These are phyloP conservation scores for Solanum gandarillasii DNA, from an alignment of 257 asterid genomes.

Conservation along the genomic window DNA sequence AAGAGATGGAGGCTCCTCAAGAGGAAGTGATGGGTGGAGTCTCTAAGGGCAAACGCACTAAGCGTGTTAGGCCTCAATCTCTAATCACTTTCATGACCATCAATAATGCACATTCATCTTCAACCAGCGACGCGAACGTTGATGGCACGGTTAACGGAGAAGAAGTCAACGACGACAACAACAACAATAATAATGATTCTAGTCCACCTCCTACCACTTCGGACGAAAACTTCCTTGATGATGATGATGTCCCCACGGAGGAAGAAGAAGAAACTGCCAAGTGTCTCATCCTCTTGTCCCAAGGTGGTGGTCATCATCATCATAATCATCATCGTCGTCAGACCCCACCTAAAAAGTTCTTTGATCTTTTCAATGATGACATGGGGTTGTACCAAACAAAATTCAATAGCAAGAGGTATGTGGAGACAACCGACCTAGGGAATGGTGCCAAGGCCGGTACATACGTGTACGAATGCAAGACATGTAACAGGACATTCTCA, in stretches of 20 bases:
- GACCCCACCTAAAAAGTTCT: not conserved
- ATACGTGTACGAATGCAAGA: constrained; percentile 64
- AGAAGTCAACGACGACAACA: not conserved
- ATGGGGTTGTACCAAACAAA: constrained; percentile 1
- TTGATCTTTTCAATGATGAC: not conserved
- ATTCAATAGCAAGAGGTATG: constrained; percentile 29
- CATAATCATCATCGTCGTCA: not conserved
- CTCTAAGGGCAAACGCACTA: constrained; percentile 29
- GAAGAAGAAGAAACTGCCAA: constrained; percentile 83
- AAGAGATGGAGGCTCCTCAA: constrained; percentile 13
- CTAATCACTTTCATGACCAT: constrained; percentile 22
- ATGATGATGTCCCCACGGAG: not conserved
- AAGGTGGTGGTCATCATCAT: constrained; percentile 19
- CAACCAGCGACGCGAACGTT: not conserved
- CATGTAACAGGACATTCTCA: constrained; percentile 54
- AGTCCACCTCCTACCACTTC: not conserved
- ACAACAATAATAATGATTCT: not conserved
- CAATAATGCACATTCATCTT: constrained; percentile 8
- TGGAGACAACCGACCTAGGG: constrained; percentile 9
- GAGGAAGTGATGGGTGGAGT: constrained; percentile 16
- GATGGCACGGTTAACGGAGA: not conserved
- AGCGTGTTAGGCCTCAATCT: constrained; percentile 25
- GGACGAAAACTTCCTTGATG: not conserved
- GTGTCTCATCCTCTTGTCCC: constrained; percentile 72
- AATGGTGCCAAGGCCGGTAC: constrained; percentile 24